Evolutionary conservation across 2,329 filamentous ascomycete genomes (phyloP).

Genomic region (Moelleriella libera): DNA sequence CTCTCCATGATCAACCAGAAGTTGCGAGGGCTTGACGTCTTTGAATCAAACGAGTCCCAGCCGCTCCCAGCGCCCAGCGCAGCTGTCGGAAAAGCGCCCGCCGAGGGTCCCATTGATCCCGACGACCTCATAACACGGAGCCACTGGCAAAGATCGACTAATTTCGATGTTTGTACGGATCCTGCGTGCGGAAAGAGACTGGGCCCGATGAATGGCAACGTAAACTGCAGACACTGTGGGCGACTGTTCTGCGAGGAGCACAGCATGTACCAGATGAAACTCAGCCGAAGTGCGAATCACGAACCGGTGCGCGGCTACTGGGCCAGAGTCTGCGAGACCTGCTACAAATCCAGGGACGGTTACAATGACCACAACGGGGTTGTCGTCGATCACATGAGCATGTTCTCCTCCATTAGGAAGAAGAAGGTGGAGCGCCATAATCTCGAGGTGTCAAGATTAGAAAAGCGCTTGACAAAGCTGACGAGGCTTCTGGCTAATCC

Average conservation of each 20-base stretch:
- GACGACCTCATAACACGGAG: conserved; percentile 78
- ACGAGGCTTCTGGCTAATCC: conserved; percentile 70
- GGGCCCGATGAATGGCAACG: conserved; percentile 64
- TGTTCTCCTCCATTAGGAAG: conserved; percentile 57
- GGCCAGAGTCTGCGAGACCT: conserved; percentile 97
- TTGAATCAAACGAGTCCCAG: conserved; percentile 72
- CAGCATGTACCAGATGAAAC: conserved; percentile 99
- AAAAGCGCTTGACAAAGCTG: conserved; percentile 82
- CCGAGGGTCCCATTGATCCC: conserved; percentile 47
- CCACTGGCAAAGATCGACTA: conserved; percentile 74
- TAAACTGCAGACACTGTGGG: conserved; percentile 91
- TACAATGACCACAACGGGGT: conserved; percentile 81
- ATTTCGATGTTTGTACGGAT: conserved; percentile 72
- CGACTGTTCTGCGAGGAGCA: conserved; percentile 92
- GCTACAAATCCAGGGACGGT: conserved; percentile 89
- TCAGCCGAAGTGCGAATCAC: conserved; percentile 76
- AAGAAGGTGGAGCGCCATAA: conserved; percentile 73
- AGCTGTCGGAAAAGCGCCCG: conserved; percentile 20
- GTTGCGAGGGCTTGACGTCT: conserved; percentile 80
- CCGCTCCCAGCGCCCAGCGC: conserved; percentile 11
- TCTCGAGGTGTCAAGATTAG: conserved; percentile 75
- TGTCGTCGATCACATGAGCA: conserved; percentile 55
- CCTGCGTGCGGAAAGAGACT: conserved; percentile 71
- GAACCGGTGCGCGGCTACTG: conserved; percentile 83
- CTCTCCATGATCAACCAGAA: conserved; percentile 88